Evolutionary conservation across 1,284 basidiomycete species (phyloP), one percentile per base, ranked within the genome.

Genomic region (Naganishia sp.): DNA sequence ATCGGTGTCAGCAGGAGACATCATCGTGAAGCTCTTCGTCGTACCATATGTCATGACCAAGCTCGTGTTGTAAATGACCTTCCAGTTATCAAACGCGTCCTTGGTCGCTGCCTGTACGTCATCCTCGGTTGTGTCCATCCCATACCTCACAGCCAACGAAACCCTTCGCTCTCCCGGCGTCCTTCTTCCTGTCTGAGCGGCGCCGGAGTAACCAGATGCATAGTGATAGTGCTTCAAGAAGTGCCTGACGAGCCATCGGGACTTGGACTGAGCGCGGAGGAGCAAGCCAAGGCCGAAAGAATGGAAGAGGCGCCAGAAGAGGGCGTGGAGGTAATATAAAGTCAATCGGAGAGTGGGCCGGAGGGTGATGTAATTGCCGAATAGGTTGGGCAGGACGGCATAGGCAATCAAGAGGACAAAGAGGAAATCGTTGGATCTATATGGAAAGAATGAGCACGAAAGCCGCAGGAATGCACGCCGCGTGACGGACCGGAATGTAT

Each of bases 41-140:
- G 49, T 71, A 91, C 91, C 86, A 78, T 97, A 97, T 9, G 90
- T 94, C 92, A 98, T 96, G 75, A 89, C 89, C 81, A 95, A 84
- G 75, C 90, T 92, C 76, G 94, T 81, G 78, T 98, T 98, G 79
- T 95, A 98, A 44, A 91, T 84, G 6, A 85, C 84, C 80, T 98
- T 98, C 94, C 94, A 99, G 78, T 95, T 95, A 42, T 84, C 83
- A 74, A 98, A 99, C 0, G 94, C 92, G 76, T 98, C 95, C 55
- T 88, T 85, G 13, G 94, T 86, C 0, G 94, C 93, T 60, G 87
- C 86, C 76, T 85, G 79, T 44, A 79, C 75, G 55, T 73, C 72
- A 63, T 78, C 74, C 69, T 87, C 85, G 50, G 71, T 69, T 81
- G 81, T 70, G 80, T 81, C 70, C 33, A 72, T 72, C 56, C 68